Base-by-base conservation (phyloP, 2,329 filamentous ascomycete genomes). In the Penicillium sp. region DNA sequence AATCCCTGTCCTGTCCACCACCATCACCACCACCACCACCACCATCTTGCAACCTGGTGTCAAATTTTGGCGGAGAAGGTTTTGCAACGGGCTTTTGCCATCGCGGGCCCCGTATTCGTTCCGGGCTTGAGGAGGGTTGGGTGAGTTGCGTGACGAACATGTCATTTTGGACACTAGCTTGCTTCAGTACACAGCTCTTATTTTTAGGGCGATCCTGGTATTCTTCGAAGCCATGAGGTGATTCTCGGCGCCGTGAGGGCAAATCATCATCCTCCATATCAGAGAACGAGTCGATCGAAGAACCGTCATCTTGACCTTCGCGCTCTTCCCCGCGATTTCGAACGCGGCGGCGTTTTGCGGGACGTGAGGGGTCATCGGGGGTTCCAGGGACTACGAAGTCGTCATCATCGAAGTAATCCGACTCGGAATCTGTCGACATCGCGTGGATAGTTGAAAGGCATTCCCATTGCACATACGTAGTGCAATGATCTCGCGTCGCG, bases 131-230 rank as follows among this genome's bases (percentile, higher is more conserved):
- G 53, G 72, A 71, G 40, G 78, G 76, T 52, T 78, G 77, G 5
- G 78, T 80, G 45, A 80, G 70, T 61, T 81, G 79, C 0, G 78
- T 80, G 19, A 80, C 78, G 56, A 80, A 81, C 4, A 76, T 75
- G 51, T 80, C 74, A 35, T 77, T 73, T 52, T 74, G 76, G 5
- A 71, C 56, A n/a, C 71, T 73, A 15, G 61, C 70, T 48, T 72
- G 70, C 56, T 75, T 78, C 6, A 78, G 73, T 5, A 77, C 69
- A 61, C 78, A 77, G 45, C 76, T 75, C 48, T 73, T 75, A 42
- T 69, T 71, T 58, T 74, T 78, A 21, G 73, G 69, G 33, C 67
- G 69, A 17, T 60, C 48, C 29, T 62, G 60, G 52, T 59, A 53
- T 27, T 62, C 63, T 27, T 68, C 64, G 25, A 67, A 58, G 3